These are phyloP conservation scores for Penicillium flavigenum DNA, from an alignment of 495 filamentous ascomycete species.

Conservation along the genomic window DNA sequence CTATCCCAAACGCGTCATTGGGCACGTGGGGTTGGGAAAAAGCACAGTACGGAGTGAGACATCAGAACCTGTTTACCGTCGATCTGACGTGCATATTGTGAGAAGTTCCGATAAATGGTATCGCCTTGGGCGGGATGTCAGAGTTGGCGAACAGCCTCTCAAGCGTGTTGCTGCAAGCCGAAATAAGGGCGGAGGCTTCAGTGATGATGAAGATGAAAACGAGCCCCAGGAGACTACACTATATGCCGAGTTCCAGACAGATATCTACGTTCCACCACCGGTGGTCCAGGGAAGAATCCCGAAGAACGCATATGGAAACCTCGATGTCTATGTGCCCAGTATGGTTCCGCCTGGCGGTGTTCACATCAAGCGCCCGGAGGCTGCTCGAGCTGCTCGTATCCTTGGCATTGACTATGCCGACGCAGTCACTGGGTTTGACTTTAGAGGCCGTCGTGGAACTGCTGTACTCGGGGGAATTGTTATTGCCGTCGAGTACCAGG, in stretches of 20 bases:
- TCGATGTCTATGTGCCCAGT: constrained; percentile 87
- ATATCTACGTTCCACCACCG: constrained; percentile 69
- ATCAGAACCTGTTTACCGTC: constrained; percentile 70
- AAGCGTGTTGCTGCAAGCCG: constrained; percentile 60
- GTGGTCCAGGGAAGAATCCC: constrained; percentile 74
- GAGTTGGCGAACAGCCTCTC: constrained; percentile 68
- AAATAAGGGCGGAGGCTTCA: constrained; percentile 35
- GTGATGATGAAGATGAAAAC: constrained; percentile 43
- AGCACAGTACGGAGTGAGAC: constrained; percentile 52
- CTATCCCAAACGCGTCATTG: constrained; percentile 66
- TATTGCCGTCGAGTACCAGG: constrained; percentile 65
- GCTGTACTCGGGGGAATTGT: constrained; percentile 75
- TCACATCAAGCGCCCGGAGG: constrained; percentile 66
- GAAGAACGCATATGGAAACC: constrained; percentile 82
- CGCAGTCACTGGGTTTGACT: constrained; percentile 87
- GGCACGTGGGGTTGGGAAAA: constrained; percentile 72
- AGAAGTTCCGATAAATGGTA: constrained; percentile 85
- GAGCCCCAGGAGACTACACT: constrained; percentile 51
- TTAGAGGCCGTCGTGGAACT: constrained; percentile 77
- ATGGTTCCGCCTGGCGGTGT: constrained; percentile 85
- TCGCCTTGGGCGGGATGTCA: constrained; percentile 74
- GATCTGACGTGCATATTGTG: constrained; percentile 73
- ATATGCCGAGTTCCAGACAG: constrained; percentile 75
- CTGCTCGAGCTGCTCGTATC: constrained; percentile 69
- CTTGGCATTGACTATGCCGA: constrained; percentile 84